Evolutionary conservation across 768 basidiomycete genomes (phyloP).

Genomic region (Macrolepiota albuminosa): DNA sequence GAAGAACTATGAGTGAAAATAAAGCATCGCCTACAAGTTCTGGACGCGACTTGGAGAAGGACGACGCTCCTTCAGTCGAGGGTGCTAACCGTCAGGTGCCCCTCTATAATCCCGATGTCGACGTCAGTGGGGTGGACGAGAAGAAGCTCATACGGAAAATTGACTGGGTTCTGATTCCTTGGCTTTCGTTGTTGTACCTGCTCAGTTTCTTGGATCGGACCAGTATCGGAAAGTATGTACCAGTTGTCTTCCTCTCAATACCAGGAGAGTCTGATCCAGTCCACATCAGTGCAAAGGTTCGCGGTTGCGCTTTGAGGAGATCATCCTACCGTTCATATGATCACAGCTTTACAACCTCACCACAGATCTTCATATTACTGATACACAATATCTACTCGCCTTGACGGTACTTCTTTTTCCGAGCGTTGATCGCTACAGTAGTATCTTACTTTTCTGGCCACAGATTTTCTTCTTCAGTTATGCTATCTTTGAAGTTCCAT

Average conservation of each 20-base stretch:
- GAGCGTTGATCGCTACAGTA: slow-evolving; percentile 7
- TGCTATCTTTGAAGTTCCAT: slow-evolving; percentile 73
- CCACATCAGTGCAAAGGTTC: slow-evolving; percentile 41
- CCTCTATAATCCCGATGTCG: slow-evolving; percentile 46
- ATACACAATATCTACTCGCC: slow-evolving; percentile 60
- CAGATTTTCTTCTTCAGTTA: slow-evolving; percentile 58
- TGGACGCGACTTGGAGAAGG: slow-evolving; percentile 24
- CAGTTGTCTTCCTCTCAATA: slow-evolving; percentile 14
- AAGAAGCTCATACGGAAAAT: slow-evolving; percentile 67
- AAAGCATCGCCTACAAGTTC: slow-evolving; percentile 12
- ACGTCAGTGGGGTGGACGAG: slow-evolving; percentile 61
- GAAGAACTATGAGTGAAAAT: slow-evolving; percentile 6
- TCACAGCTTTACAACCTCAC: slow-evolving; percentile 61
- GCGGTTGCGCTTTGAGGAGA: neutral
- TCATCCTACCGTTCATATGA: slow-evolving; percentile 1
- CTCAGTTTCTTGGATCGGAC: slow-evolving; percentile 60
- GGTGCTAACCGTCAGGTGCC: slow-evolving; percentile 15
- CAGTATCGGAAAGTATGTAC: slow-evolving; percentile 46
- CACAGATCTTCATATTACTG: slow-evolving; percentile 51
- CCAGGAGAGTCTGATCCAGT: slow-evolving; percentile 4
- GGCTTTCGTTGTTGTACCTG: slow-evolving; percentile 72
- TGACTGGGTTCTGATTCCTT: slow-evolving; percentile 60
- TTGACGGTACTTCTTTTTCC: slow-evolving; percentile 41
- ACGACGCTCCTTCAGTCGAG: slow-evolving; percentile 21
- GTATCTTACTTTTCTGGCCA: neutral